A percentile compares a stretch with the other conserved stretches of the same genome.
These are phyloP conservation scores for Nicotiana rustica DNA, from an alignment of 305 asterid genomes.

Conservation along the genomic window DNA sequence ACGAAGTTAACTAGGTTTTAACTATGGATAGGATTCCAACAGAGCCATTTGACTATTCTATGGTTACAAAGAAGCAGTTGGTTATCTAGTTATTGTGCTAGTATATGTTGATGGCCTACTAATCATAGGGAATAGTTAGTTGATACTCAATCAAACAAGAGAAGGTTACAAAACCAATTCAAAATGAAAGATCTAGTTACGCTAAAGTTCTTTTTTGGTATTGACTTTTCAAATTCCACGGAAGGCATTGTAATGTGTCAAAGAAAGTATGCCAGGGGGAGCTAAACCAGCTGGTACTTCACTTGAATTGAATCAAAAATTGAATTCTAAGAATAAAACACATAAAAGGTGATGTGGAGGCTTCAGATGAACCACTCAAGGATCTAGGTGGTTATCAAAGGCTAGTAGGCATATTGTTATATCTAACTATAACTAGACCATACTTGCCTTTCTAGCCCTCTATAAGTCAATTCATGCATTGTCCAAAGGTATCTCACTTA, in stretches of 20 bases:
- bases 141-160: background rate
- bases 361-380: background rate
- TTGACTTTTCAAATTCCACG: background rate
- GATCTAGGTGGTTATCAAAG: no score
- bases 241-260: background rate
- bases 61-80: background rate
- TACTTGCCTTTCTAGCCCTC: background rate
- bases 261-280: background rate
- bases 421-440: background rate
- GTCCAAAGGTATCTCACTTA: background rate
- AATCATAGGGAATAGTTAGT: background rate
- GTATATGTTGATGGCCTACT: background rate
- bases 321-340: no score
- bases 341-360: background rate
- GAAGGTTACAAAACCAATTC: background rate
- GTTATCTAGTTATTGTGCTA: background rate
- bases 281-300: background rate
- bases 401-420: background rate
- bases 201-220: background rate
- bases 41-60: background rate
- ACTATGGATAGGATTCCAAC: background rate
- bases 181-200: background rate
- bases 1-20: background rate
- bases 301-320: no score
- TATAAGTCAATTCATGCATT: background rate